phyloP scores from a whole-genome alignment of 23 red algal genomes.

The Cyanidioschyzon merolae region DNA sequence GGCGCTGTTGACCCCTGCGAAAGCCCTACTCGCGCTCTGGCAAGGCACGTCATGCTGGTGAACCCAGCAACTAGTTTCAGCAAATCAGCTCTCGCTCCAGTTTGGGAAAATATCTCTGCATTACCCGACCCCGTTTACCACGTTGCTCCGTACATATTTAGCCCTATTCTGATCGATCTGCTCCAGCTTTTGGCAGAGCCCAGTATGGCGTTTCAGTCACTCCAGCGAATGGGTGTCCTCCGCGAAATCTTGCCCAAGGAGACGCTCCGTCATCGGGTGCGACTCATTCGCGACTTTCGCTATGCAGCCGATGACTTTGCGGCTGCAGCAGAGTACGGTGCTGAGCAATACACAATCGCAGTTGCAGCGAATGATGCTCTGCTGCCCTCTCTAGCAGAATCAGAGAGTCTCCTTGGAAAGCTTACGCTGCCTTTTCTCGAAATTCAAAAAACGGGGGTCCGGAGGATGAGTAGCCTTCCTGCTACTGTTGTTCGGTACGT shows the following conservation, averaged over 20 bases:
- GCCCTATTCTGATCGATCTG: constrained; percentile 21
- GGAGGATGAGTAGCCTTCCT: not conserved
- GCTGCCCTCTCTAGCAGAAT: constrained; percentile 23
- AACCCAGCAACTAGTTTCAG: constrained; percentile 22
- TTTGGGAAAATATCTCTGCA: not conserved
- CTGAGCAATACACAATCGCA: not conserved
- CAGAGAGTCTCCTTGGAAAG: constrained; percentile 2
- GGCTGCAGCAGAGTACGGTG: not conserved
- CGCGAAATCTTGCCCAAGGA: constrained; percentile 18
- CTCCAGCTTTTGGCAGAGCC: not conserved
- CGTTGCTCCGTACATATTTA: not conserved
- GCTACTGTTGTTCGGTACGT: constrained; percentile 20
- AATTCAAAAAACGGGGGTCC: not conserved
- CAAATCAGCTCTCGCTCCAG: not conserved
- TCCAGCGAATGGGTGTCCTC: not conserved
- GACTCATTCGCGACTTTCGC: constrained; percentile 7
- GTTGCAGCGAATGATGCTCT: constrained; percentile 20
- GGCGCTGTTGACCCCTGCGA: not conserved
- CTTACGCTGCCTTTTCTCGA: not conserved
- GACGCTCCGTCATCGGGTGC: constrained; percentile 17
- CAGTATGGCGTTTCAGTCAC: not conserved
- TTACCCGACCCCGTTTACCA: constrained; percentile 2
- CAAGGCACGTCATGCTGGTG: constrained; percentile 18
- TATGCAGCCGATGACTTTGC: not conserved
- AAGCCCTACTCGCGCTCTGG: not conserved